A percentile compares a stretch with the other conserved stretches of the same genome.
Conservation (phyloP, 352 stramenopile genomes). For the Pythium guiyangense region DNA sequence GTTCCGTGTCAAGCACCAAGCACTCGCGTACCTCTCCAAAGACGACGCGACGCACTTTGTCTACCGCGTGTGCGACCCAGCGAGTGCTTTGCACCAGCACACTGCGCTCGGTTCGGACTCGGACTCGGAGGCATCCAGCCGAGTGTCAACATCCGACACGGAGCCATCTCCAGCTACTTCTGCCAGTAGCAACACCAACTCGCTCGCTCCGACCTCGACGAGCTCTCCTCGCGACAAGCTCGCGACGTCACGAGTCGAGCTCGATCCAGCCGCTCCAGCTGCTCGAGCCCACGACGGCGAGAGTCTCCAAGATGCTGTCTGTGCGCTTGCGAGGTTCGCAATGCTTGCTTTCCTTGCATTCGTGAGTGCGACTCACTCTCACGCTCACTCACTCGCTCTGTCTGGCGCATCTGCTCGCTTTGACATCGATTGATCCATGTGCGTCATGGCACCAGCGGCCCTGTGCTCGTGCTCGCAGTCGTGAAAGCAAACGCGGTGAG, state of each 20-base stretch:
- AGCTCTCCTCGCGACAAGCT: neutral
- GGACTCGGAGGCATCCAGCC: too few relatives aligned
- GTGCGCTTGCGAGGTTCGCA: constrained; percentile 6
- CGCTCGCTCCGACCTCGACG: too few relatives aligned
- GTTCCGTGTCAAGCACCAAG: constrained; percentile 43
- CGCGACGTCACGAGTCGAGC: neutral
- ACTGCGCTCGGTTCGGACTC: too few relatives aligned
- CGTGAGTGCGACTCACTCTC: too few relatives aligned
- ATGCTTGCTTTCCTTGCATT: constrained; percentile 1
- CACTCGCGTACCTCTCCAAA: constrained; percentile 32
- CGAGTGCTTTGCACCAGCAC: constrained; percentile 14
- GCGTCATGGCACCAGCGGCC: constrained; percentile 16
- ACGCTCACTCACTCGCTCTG: constrained; percentile 3
- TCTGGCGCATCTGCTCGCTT: neutral
- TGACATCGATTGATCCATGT: too few relatives aligned
- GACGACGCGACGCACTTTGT: constrained; percentile 37
- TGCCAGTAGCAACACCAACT: too few relatives aligned
- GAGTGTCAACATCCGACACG: neutral
- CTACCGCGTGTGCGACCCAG: too few relatives aligned
- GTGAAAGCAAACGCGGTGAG: constrained; percentile 41
- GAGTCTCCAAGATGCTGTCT: constrained; percentile 3
- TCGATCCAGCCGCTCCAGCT: too few relatives aligned
- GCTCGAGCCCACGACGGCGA: constrained; percentile 4
- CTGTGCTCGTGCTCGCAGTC: constrained; percentile 37
- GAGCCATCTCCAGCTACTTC: neutral